Conservation (phyloP, 192 early-diverging fungal species). For the Geranomyces variabilis region DNA sequence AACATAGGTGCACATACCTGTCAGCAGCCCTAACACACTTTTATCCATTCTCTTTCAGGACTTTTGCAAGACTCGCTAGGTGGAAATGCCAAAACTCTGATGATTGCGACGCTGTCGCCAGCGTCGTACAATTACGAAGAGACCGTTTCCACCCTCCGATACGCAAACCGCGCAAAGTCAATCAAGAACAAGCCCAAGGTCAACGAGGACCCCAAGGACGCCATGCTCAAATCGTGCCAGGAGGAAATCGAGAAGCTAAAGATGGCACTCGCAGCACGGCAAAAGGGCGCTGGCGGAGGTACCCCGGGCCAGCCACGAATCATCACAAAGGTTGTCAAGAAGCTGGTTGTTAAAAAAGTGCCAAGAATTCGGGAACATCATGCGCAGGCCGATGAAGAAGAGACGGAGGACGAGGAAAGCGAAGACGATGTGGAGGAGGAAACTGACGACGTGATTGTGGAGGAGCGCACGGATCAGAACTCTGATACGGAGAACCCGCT, state of each 20-base stretch:
- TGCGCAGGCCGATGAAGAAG: slow-evolving; percentile 45
- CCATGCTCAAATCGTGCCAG: slow-evolving; percentile 69
- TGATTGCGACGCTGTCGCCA: slow-evolving; percentile 67
- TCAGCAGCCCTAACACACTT: too few relatives aligned
- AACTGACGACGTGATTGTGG: slow-evolving; percentile 30
- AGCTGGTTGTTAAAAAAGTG: slow-evolving; percentile 54
- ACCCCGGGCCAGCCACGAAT: slow-evolving; percentile 20
- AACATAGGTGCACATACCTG: too few relatives aligned
- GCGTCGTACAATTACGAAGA: slow-evolving; percentile 70
- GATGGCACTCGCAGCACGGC: slow-evolving; percentile 47
- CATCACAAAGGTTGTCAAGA: slow-evolving; percentile 57
- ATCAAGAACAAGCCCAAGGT: slow-evolving; percentile 75
- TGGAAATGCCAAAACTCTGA: slow-evolving; percentile 67
- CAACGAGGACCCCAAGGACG: slow-evolving; percentile 72
- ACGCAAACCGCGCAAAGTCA: slow-evolving; percentile 68
- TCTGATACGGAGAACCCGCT: slow-evolving; percentile 23
- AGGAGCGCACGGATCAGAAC: slow-evolving; percentile 14
- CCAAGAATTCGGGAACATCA: slow-evolving; percentile 25
- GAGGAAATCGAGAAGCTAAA: slow-evolving; percentile 68
- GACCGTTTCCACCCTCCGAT: slow-evolving; percentile 63
- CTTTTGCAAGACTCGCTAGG: slow-evolving; percentile 69
- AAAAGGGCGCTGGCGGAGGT: slow-evolving; percentile 35
- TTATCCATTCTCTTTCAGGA: slow-evolving; percentile 16
- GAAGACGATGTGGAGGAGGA: slow-evolving; percentile 59
- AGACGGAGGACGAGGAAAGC: slow-evolving; percentile 53